Conservation (phyloP, 1,139 yeast genomes). For the Yamadazyma buinensis region DNA sequence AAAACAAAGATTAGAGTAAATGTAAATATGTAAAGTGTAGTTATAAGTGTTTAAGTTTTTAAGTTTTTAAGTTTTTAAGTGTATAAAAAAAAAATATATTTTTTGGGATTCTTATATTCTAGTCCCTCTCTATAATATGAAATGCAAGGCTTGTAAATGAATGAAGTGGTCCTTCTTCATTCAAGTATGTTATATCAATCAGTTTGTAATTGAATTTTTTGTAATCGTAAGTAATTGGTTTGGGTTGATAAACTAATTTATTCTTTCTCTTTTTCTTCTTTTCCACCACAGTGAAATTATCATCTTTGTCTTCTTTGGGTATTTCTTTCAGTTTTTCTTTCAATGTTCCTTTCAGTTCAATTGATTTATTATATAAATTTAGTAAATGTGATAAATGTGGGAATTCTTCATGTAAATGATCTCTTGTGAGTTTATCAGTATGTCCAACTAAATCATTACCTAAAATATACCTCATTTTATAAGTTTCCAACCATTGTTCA, state of each 20-base stretch:
- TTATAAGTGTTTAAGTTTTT: no score
- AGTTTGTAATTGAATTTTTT: slow-evolving; percentile 30
- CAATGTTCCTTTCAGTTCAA: no score
- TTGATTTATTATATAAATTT: slow-evolving; percentile 13
- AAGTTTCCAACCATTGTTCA: slow-evolving; percentile 32
- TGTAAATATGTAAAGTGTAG: slow-evolving; percentile 3
- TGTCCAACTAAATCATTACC: slow-evolving; percentile 51
- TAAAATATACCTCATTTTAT: slow-evolving; percentile 34
- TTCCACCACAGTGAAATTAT: slow-evolving; percentile 31
- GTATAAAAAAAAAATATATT: no score
- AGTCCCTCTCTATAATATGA: slow-evolving; percentile 24
- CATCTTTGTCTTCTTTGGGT: slow-evolving; percentile 10
- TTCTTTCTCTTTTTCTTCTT: slow-evolving; percentile 15
- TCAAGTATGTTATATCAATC: slow-evolving; percentile 16
- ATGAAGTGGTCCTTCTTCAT: slow-evolving; percentile 33
- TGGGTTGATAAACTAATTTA: slow-evolving; percentile 24
- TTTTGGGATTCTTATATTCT: no score
- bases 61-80: no score
- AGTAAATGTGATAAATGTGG: slow-evolving; percentile 40
- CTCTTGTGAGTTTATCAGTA: slow-evolving; percentile 47
- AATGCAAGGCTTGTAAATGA: slow-evolving; percentile 53
- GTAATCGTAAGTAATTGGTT: slow-evolving; percentile 34
- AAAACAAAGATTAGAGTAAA: slow-evolving; percentile 14
- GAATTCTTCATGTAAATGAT: slow-evolving; percentile 37
- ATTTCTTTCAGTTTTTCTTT: slow-evolving; percentile 3